phyloP scores from a whole-genome alignment of 2,329 filamentous ascomycete species.

The Fusarium fracticaudum region DNA sequence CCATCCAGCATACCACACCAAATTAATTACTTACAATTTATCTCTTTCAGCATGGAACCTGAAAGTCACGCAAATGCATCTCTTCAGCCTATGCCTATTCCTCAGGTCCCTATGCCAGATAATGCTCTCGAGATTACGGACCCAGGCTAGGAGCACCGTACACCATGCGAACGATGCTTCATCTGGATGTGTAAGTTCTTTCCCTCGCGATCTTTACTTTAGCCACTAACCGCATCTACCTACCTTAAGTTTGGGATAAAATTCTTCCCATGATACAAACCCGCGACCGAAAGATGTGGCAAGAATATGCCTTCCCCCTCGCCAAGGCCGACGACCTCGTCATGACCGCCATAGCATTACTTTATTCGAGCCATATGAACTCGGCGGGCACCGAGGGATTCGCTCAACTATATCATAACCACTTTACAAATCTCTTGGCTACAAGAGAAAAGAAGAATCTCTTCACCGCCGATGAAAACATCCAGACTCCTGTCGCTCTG shows the following conservation, averaged over 20 bases:
- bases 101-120: not conserved
- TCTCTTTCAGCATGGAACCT: not conserved
- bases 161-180: not conserved
- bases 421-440: no score
- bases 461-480: not conserved
- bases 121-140: not conserved
- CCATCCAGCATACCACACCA: not conserved
- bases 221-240: not conserved
- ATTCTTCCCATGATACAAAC: conserved; percentile 40
- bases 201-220: accelerated
- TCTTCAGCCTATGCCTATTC: not conserved
- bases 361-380: not conserved
- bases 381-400: no score
- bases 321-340: conserved; percentile 35
- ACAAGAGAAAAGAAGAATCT: not conserved
- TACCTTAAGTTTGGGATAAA: conserved; percentile 33
- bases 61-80: not conserved
- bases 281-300: conserved; percentile 31
- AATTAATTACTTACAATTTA: not conserved
- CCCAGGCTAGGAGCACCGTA: not conserved
- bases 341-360: conserved; percentile 36
- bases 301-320: conserved; percentile 30
- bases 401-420: no score
- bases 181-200: not conserved
- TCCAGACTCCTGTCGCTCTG: not conserved